phyloP scores from a whole-genome alignment of 2,329 filamentous ascomycete genomes.

The Neofusicoccum umdonicola region DNA sequence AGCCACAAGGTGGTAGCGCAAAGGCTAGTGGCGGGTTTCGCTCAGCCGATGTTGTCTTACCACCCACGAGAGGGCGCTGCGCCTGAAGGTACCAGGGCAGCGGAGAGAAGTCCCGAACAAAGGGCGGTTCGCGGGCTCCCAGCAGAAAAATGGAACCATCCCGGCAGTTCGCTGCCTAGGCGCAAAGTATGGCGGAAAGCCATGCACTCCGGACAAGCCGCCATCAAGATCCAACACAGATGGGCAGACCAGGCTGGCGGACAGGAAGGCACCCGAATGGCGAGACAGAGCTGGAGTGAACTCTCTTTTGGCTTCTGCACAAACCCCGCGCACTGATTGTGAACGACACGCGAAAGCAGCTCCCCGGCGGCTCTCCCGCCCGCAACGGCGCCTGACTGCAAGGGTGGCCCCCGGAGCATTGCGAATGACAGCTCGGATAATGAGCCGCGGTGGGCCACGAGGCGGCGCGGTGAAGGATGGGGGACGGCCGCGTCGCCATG shows the following conservation, averaged over 20 bases:
- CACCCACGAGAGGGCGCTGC: background rate
- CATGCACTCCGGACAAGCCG: background rate
- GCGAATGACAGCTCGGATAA: constrained; percentile 8
- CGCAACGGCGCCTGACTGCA: background rate
- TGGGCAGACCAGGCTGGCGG: background rate
- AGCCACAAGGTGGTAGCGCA: background rate
- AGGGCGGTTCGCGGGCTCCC: background rate
- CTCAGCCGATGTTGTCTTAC: constrained; percentile 4
- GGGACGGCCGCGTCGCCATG: background rate
- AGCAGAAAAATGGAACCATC: background rate
- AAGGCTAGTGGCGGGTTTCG: background rate
- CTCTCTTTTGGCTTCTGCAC: background rate
- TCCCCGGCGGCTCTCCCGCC: constrained; percentile 5
- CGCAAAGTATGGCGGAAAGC: background rate
- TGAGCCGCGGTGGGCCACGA: background rate
- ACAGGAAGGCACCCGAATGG: background rate
- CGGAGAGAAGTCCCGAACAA: constrained; percentile 3
- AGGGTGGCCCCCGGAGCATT: background rate
- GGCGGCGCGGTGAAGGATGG: background rate
- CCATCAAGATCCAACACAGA: background rate
- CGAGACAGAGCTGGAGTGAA: background rate
- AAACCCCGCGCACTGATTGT: constrained; percentile 2
- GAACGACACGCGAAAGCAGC: background rate
- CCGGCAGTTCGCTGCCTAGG: background rate
- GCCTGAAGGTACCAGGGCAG: background rate